These are phyloP conservation scores for Volvariella volvacea DNA, from an alignment of 1,284 basidiomycete species.

Conservation along the genomic window DNA sequence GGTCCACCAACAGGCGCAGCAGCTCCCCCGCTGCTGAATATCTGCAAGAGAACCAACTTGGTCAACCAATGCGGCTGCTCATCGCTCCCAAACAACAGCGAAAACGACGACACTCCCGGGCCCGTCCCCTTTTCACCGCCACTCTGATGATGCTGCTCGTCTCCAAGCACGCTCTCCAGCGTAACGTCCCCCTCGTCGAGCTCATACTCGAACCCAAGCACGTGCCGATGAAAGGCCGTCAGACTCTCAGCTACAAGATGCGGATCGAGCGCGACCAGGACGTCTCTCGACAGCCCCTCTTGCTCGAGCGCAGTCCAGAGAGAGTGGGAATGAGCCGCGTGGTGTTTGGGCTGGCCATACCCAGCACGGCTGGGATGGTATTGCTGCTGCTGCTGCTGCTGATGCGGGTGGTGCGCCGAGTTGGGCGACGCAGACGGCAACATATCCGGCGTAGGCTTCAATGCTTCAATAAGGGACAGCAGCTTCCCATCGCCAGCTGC, in stretches of 20 bases:
- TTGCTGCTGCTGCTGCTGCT: constrained; percentile 9
- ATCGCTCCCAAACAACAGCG: constrained; percentile 58
- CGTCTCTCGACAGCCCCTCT: constrained; percentile 64
- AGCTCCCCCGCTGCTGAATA: constrained; percentile 39
- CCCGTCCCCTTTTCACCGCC: background rate
- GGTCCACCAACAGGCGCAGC: constrained; percentile 6
- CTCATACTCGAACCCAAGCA: constrained; percentile 43
- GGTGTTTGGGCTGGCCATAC: constrained; percentile 13
- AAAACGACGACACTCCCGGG: constrained; percentile 10
- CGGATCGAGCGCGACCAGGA: constrained; percentile 52
- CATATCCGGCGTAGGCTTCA: constrained; percentile 14
- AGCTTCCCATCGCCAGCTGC: constrained; percentile 11
- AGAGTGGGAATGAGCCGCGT: constrained; percentile 4
- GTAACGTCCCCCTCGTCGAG: constrained; percentile 42
- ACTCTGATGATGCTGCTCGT: constrained; percentile 8
- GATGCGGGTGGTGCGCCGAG: no score
- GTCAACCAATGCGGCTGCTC: constrained; percentile 75
- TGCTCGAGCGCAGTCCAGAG: constrained; percentile 46
- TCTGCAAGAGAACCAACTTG: constrained; percentile 58
- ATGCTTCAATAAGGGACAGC: constrained; percentile 33
- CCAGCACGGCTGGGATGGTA: constrained; percentile 13
- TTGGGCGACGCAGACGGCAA: background rate
- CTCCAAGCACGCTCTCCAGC: constrained; percentile 30
- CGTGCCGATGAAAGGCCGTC: constrained; percentile 46
- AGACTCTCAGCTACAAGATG: constrained; percentile 54